phyloP scores from a whole-genome alignment of 169 alveolate species.

The Babesia sp. region DNA sequence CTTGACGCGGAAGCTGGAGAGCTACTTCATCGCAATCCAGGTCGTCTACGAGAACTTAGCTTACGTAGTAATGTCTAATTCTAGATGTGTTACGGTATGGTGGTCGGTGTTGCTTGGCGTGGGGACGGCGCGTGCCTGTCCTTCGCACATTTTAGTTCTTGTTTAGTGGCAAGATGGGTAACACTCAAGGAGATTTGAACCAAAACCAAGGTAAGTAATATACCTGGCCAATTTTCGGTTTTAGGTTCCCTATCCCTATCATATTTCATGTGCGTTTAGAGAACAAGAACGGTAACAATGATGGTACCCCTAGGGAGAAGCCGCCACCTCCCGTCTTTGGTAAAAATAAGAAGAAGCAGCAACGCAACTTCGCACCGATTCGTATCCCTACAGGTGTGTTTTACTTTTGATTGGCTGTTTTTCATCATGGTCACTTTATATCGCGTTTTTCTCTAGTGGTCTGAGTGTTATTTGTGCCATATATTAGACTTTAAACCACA shows the following conservation, averaged over 20 bases:
- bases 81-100: conserved; percentile 4
- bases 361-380: conserved; percentile 58
- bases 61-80: not conserved
- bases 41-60: conserved; percentile 22
- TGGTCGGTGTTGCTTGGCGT: not conserved
- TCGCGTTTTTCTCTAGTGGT: not conserved
- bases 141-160: not conserved
- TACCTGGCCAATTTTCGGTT: not conserved
- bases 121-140: conserved; percentile 31
- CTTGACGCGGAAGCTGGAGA: conserved; percentile 53
- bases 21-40: conserved; percentile 30
- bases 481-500: no score
- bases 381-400: conserved; percentile 65
- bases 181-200: conserved; percentile 50
- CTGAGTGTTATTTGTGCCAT: no score
- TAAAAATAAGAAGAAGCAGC: conserved; percentile 55
- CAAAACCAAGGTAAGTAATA: conserved; percentile 27
- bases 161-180: conserved; percentile 39
- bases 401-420: not conserved
- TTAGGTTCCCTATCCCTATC: not conserved
- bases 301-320: conserved; percentile 23
- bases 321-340: conserved; percentile 59
- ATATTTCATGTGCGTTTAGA: conserved; percentile 11
- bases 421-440: not conserved
- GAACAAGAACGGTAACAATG: conserved; percentile 18